These are phyloP conservation scores for Elsinoe australis DNA, from an alignment of 2,329 filamentous ascomycete genomes.

Conservation along the genomic window DNA sequence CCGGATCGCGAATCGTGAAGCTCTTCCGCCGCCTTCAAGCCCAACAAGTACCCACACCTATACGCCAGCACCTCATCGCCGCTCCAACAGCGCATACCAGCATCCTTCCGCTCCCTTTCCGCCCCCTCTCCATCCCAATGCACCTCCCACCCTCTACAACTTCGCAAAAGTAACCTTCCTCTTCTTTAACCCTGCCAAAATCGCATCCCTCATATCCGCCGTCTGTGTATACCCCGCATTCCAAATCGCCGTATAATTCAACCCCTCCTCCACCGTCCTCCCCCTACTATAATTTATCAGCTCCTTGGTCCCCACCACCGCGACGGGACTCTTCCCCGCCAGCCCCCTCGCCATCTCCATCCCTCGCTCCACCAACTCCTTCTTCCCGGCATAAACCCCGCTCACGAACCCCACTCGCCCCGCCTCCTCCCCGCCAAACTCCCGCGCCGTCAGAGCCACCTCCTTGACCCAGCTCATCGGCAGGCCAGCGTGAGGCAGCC, in stretches of 20 bases:
- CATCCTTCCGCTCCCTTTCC: background rate
- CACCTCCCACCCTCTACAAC: slow-evolving; percentile 44
- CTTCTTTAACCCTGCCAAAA: slow-evolving; percentile 71
- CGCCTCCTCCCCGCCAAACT: slow-evolving; percentile 63
- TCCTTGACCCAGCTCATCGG: slow-evolving; percentile 72
- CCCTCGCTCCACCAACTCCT: slow-evolving; percentile 53
- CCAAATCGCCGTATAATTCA: slow-evolving; percentile 82
- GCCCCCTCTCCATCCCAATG: background rate
- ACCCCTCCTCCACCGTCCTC: slow-evolving; percentile 44
- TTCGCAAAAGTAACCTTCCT: slow-evolving; percentile 78
- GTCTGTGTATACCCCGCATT: slow-evolving; percentile 79
- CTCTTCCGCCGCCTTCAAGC: too few relatives aligned
- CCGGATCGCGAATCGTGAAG: too few relatives aligned
- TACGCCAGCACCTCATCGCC: too few relatives aligned
- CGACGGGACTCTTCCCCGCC: slow-evolving; percentile 77
- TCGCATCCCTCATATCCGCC: slow-evolving; percentile 63
- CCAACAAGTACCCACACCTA: too few relatives aligned
- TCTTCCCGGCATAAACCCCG: slow-evolving; percentile 54
- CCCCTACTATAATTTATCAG: slow-evolving; percentile 72
- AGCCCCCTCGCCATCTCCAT: slow-evolving; percentile 58
- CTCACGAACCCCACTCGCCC: slow-evolving; percentile 62
- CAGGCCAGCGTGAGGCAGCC: slow-evolving; percentile 66
- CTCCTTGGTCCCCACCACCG: slow-evolving; percentile 81
- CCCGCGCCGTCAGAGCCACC: slow-evolving; percentile 61
- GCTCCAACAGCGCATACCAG: too few relatives aligned